These are phyloP conservation scores for Penicillium sp. DNA, from an alignment of 2,329 filamentous ascomycete species.

Conservation along the genomic window DNA sequence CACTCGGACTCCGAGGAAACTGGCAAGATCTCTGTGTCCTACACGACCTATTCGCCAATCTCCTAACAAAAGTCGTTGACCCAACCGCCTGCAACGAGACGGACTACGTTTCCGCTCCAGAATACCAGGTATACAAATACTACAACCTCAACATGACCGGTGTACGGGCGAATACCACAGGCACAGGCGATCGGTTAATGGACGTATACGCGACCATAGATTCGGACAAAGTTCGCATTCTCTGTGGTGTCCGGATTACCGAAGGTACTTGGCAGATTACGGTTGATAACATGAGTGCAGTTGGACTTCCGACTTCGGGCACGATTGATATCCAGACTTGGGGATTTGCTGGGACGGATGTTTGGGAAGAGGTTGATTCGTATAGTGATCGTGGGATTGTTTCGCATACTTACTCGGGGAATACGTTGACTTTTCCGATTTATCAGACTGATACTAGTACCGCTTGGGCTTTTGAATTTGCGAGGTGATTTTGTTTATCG, in stretches of 20 bases:
- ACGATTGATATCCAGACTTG: constrained; percentile 35
- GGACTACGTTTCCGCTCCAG: constrained; percentile 43
- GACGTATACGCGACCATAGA: constrained; percentile 43
- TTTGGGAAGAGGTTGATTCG: constrained; percentile 30
- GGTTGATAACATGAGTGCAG: constrained; percentile 31
- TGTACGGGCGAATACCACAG: constrained; percentile 37
- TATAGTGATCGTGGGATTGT: constrained; percentile 33
- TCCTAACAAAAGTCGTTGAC: constrained; percentile 37
- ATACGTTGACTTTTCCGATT: constrained; percentile 40
- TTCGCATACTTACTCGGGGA: constrained; percentile 35
- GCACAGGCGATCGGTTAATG: constrained; percentile 35
- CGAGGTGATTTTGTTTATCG: too few species aligned
- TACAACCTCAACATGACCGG: constrained; percentile 49
- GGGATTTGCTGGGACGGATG: constrained; percentile 16
- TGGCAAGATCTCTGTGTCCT: constrained; percentile 45
- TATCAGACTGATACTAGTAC: constrained; percentile 39
- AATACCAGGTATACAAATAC: constrained; percentile 52
- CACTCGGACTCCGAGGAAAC: constrained; percentile 46
- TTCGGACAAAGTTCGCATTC: constrained; percentile 32
- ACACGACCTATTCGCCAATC: constrained; percentile 47
- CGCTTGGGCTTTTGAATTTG: constrained; percentile 45
- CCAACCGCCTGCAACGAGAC: constrained; percentile 23
- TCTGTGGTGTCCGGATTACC: constrained; percentile 35
- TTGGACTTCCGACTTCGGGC: constrained; percentile 36
- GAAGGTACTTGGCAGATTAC: constrained; percentile 37